These are phyloP conservation scores for Suillus hirtellus DNA, from an alignment of 768 basidiomycete genomes.

Conservation along the genomic window DNA sequence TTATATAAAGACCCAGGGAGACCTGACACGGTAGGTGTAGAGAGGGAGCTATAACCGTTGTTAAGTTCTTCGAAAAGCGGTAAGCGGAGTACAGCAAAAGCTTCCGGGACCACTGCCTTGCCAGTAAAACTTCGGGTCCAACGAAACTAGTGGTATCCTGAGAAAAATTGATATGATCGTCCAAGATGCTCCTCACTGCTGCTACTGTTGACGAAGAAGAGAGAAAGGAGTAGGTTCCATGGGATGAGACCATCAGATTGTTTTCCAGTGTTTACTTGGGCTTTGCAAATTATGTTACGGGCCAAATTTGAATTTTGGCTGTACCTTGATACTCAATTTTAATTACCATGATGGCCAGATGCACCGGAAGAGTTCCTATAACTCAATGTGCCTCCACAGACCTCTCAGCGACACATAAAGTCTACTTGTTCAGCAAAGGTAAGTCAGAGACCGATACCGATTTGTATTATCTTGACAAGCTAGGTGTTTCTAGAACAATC, in stretches of 20 bases:
- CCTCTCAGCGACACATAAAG: background rate
- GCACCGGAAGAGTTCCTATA: background rate
- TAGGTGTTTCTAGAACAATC: background rate
- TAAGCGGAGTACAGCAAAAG: background rate
- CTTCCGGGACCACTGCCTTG: background rate
- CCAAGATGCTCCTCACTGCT: background rate
- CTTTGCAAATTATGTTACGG: background rate
- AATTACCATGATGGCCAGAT: background rate
- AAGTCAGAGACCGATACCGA: background rate
- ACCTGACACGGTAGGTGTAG: background rate
- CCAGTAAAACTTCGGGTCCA: background rate
- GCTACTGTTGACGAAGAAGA: background rate
- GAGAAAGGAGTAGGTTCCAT: background rate
- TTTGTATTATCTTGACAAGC: background rate
- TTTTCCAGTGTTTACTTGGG: slow-evolving; percentile 1
- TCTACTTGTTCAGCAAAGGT: background rate
- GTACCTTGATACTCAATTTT: background rate
- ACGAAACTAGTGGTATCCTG: background rate
- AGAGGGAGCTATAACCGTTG: slow-evolving; percentile 3
- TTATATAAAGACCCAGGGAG: background rate
- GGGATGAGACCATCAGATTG: background rate
- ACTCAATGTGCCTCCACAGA: background rate
- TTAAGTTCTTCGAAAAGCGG: background rate
- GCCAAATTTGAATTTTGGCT: background rate
- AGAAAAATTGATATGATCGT: background rate